Evolutionary conservation across 495 filamentous ascomycete species (phyloP).

Genomic region (Penicillium cataractarum): DNA sequence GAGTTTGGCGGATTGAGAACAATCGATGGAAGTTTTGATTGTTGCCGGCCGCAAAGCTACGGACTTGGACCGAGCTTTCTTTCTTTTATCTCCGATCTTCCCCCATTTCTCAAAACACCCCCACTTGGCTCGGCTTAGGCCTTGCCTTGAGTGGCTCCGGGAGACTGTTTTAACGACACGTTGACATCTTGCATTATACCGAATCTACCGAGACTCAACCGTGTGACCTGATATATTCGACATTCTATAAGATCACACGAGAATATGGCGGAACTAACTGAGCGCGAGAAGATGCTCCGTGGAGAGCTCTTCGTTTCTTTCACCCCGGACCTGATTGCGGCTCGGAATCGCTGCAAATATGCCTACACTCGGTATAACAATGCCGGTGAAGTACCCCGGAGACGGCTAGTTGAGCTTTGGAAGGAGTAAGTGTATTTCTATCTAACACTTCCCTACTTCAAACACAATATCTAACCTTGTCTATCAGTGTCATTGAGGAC

Average conservation of each 20-base stretch:
- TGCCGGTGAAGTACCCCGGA: constrained; percentile 57
- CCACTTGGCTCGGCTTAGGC: constrained; percentile 7
- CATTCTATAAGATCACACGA: too few relatives aligned
- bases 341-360: constrained; percentile 58
- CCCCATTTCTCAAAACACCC: background rate
- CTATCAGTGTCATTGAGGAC: constrained; percentile 59
- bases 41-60: background rate
- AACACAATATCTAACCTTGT: background rate
- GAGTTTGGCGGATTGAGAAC: background rate
- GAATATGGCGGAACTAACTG: constrained; percentile 31
- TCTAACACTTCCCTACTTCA: background rate
- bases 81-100: background rate
- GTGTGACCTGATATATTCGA: too few relatives aligned
- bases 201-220: too few relatives aligned
- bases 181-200: background rate
- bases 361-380: constrained; percentile 68
- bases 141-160: background rate
- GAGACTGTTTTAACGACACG: constrained; percentile 6
- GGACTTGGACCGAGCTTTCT: background rate
- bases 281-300: constrained; percentile 43
- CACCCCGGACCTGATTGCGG: constrained; percentile 56
- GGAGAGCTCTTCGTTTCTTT: constrained; percentile 57
- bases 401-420: constrained; percentile 68
- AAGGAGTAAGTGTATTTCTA: constrained; percentile 59
- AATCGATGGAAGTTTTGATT: constrained; percentile 4